Base-by-base conservation (phyloP, 495 filamentous ascomycete species). In the Hapsidospora chrysogenum region DNA sequence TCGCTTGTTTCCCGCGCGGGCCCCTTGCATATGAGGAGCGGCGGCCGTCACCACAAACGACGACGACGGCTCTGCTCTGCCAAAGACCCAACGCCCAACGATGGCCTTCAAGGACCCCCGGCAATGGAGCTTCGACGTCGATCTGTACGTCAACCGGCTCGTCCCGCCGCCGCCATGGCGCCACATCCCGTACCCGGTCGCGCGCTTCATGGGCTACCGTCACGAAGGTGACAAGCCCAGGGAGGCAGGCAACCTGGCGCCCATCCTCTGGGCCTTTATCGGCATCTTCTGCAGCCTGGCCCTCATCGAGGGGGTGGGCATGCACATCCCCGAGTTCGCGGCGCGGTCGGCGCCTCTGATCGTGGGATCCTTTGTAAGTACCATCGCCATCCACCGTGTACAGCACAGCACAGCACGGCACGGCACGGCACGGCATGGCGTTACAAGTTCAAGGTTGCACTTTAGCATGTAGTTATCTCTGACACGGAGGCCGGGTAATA, bases 91-190 rank as follows among this genome's bases (percentile, higher is more conserved):
- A n/a, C n/a, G n/a, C n/a, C n/a, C n/a, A n/a, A n/a, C 26, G 21
- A 4, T n/a, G 18, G n/a, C 33, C 13, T 8, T 9, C 20, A 16
- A 25, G 13, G 16, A 36, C 22, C 11, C 13, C 13, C 23, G 23
- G 16, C 36, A 46, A 34, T 59, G 57, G 52, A 47, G 80, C 46
- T 63, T 83, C 51, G 71, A 81, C 47, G 66, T 85, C 30, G 80
- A 85, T 54, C 49, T 46, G 8, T 66, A 68, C 43, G 41, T 85
- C 9, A 78, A 80, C 47, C 72, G 61, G 1, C 53, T 72, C 39
- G 35, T 84, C 26, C 75, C 75, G 1, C 41, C 56, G 0, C 58
- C 62, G n/a, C 45, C 56, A 21, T 49, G 72, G 25, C 52, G 57
- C 9, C 40, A 40, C 5, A 39, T 74, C 11, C 66, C 71, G 4